A percentile compares a stretch with the other conserved stretches of the same genome.
phyloP scores from a whole-genome alignment of 768 basidiomycete genomes.

The Russula virescens region DNA sequence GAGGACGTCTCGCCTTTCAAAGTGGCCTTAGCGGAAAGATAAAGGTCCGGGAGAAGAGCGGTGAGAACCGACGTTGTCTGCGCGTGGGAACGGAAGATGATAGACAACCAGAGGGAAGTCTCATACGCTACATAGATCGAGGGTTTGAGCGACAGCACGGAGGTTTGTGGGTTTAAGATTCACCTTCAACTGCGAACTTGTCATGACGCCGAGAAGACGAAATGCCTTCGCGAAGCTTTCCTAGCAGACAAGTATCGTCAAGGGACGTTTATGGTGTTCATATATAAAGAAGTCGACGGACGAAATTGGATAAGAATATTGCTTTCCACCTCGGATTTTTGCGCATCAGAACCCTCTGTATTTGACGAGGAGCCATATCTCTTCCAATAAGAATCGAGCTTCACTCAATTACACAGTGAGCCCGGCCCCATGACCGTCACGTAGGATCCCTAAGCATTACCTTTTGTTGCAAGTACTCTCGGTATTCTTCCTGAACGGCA shows the following conservation, averaged over 20 bases:
- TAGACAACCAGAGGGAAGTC: conserved; percentile 60
- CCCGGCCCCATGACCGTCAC: not conserved
- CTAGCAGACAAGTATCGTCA: conserved; percentile 34
- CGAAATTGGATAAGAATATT: conserved; percentile 72
- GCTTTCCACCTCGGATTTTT: conserved; percentile 49
- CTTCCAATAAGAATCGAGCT: conserved; percentile 49
- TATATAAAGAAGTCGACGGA: conserved; percentile 34
- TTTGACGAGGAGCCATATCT: conserved; percentile 29
- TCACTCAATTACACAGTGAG: conserved; percentile 4
- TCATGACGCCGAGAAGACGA: conserved; percentile 55
- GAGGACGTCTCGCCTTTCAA: conserved; percentile 26
- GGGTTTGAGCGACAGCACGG: not conserved
- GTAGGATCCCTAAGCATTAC: conserved; percentile 35
- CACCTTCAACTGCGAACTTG: conserved; percentile 64
- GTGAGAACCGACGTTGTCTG: conserved; percentile 60
- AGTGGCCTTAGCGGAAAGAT: conserved; percentile 31
- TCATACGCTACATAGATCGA: conserved; percentile 52
- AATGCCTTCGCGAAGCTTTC: conserved; percentile 73
- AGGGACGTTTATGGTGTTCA: not conserved
- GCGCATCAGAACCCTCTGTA: conserved; percentile 23
- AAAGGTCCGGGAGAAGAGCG: conserved; percentile 49
- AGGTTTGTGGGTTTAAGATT: conserved; percentile 14
- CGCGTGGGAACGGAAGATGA: conserved; percentile 53
- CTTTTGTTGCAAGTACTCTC: conserved; percentile 58
- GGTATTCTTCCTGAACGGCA: conserved; percentile 61